Conservation (phyloP, 208 protist genomes). For the Jaenimonas drosophilae region DNA sequence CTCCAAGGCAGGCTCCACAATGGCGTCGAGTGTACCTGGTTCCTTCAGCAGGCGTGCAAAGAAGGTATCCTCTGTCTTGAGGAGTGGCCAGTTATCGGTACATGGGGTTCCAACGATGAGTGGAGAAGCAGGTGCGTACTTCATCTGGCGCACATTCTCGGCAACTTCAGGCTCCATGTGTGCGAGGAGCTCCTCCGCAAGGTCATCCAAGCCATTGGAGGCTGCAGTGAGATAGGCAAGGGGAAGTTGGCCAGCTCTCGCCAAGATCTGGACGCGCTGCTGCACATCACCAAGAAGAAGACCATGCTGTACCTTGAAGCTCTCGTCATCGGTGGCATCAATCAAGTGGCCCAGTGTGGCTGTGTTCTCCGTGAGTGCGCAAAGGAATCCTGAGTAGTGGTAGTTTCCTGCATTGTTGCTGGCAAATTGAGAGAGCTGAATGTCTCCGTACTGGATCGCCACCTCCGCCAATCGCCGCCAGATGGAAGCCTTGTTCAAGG, state of each 20-base stretch:
- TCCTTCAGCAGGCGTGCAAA: conserved; percentile 69
- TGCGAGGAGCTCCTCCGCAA: conserved; percentile 36
- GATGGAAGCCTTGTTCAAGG: conserved; percentile 86
- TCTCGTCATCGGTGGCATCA: conserved; percentile 85
- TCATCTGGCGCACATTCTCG: conserved; percentile 14
- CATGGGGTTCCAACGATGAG: not conserved
- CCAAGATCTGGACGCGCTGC: conserved; percentile 80
- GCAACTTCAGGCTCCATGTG: conserved; percentile 45
- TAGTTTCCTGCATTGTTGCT: conserved; percentile 92
- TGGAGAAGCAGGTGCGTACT: too few relatives aligned
- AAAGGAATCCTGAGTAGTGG: conserved; percentile 90
- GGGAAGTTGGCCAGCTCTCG: conserved; percentile 49
- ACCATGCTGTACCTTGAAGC: conserved; percentile 89
- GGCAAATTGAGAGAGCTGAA: conserved; percentile 93
- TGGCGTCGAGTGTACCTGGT: conserved; percentile 28
- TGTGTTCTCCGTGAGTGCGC: conserved; percentile 95
- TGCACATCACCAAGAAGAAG: conserved; percentile 90
- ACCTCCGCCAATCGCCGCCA: conserved; percentile 91
- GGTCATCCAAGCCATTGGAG: conserved; percentile 83
- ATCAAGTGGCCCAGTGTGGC: conserved; percentile 90
- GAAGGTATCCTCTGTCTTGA: conserved; percentile 66
- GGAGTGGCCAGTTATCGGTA: conserved; percentile 78
- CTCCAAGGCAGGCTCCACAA: conserved; percentile 19
- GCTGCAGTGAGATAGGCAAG: conserved; percentile 86
- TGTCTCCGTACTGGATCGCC: conserved; percentile 93